Conservation (phyloP, 1,139 yeast species). For the Hansenula anomala region DNA sequence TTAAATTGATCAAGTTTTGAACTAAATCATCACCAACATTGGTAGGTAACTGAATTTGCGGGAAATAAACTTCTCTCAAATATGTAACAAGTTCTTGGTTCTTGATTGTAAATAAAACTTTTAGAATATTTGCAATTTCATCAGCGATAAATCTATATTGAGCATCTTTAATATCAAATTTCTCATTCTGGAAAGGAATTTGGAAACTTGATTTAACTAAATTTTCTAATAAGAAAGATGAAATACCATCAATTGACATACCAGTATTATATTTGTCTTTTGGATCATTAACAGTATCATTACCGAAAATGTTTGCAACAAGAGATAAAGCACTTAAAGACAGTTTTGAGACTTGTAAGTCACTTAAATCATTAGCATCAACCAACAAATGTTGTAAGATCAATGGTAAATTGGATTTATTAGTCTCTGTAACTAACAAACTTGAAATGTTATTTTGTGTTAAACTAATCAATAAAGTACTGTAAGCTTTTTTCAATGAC, state of each 20-base stretch:
- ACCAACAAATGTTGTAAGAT: conserved; percentile 63
- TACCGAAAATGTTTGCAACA: conserved; percentile 63
- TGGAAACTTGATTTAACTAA: conserved; percentile 70
- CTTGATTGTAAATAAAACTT: conserved; percentile 43
- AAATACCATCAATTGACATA: conserved; percentile 64
- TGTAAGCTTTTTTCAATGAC: conserved; percentile 62
- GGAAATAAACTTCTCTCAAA: conserved; percentile 47
- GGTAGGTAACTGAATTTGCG: conserved; percentile 55
- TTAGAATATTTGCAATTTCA: conserved; percentile 70
- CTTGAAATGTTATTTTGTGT: conserved; percentile 78
- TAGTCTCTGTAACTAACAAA: conserved; percentile 63
- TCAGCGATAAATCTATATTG: conserved; percentile 69
- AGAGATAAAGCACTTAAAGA: conserved; percentile 69
- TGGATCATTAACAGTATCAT: conserved; percentile 56
- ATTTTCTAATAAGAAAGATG: conserved; percentile 63
- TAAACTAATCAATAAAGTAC: conserved; percentile 64
- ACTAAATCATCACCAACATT: conserved; percentile 55
- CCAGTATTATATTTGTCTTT: conserved; percentile 50
- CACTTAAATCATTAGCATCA: conserved; percentile 56
- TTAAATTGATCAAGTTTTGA: conserved; percentile 46
- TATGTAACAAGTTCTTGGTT: conserved; percentile 40
- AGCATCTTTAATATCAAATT: conserved; percentile 70
- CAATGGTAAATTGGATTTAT: conserved; percentile 56
- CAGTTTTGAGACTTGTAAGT: conserved; percentile 51
- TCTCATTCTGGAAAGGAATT: conserved; percentile 66